Percentiles rank a stretch among this genome's conserved stretches.
phyloP scores from a whole-genome alignment of 768 basidiomycete species.

The Coprinopsis strossmayeri region DNA sequence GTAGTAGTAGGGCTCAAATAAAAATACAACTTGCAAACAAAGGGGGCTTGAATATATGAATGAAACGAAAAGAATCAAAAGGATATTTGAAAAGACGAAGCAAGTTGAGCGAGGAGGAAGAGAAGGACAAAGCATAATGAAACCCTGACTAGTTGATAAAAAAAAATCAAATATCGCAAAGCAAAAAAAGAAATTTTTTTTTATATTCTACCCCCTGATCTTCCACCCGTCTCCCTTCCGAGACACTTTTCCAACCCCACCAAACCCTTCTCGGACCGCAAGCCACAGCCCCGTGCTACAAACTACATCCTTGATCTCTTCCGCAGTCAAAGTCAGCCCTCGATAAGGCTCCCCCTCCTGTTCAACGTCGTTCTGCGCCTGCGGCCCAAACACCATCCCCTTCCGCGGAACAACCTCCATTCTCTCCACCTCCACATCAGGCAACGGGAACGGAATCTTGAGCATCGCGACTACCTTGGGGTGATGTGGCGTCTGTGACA shows the following conservation, averaged over 20 bases:
- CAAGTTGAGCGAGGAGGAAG: too few species aligned
- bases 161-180: too few species aligned
- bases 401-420: constrained; percentile 46
- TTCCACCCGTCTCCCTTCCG: constrained; percentile 79
- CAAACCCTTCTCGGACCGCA: constrained; percentile 88
- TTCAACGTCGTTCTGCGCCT: constrained; percentile 8
- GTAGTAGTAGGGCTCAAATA: too few species aligned
- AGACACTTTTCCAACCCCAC: constrained; percentile 75
- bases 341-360: constrained; percentile 19
- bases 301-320: constrained; percentile 91
- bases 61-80: too few species aligned
- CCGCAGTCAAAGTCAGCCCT: constrained; percentile 68
- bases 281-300: constrained; percentile 88
- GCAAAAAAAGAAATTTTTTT: not conserved
- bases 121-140: too few species aligned
- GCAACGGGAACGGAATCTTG: constrained; percentile 85
- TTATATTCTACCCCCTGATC: constrained; percentile 54
- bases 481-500: constrained; percentile 92
- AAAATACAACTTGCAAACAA: too few species aligned
- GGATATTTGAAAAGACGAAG: too few species aligned
- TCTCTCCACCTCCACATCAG: constrained; percentile 69
- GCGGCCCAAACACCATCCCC: constrained; percentile 6
- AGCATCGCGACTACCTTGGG: constrained; percentile 90
- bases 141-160: too few species aligned
- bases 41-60: too few species aligned